These are phyloP conservation scores for Gynostemma pentaphyllum DNA, from an alignment of 306 rosid genomes.

Conservation along the genomic window DNA sequence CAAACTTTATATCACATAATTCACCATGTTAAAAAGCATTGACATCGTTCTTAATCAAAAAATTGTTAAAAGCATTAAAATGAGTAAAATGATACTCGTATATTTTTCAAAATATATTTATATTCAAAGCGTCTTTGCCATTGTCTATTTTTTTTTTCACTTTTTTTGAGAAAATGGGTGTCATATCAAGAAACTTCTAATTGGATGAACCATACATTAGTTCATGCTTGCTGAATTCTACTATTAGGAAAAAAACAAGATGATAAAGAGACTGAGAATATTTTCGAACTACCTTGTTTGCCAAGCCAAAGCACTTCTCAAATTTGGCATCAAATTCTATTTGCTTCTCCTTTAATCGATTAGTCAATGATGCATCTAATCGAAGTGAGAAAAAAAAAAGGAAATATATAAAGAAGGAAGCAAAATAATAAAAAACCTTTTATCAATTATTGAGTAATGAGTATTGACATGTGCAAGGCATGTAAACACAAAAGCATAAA, in stretches of 20 bases:
- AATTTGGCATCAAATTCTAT: slow-evolving; percentile 65
- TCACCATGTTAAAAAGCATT: background rate
- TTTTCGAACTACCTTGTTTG: slow-evolving; percentile 40
- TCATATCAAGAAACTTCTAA: background rate
- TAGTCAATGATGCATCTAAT: slow-evolving; percentile 59
- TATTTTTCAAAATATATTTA: too few species aligned
- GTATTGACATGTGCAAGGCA: background rate
- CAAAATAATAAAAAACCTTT: background rate
- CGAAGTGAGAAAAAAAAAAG: background rate
- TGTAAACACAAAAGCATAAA: background rate
- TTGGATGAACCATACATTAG: background rate
- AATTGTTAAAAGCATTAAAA: too few species aligned
- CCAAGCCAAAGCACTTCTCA: slow-evolving; percentile 52
- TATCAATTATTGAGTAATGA: too few species aligned
- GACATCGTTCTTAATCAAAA: background rate
- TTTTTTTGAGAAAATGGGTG: too few species aligned
- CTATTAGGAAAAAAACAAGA: background rate
- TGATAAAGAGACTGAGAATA: background rate
- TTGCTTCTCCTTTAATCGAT: slow-evolving; percentile 60
- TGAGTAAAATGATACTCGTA: too few species aligned
- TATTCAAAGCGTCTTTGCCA: background rate
- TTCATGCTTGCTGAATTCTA: background rate
- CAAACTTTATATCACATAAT: background rate
- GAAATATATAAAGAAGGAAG: background rate
- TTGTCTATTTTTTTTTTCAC: background rate